These are phyloP conservation scores for Hyparrhenia diplandra DNA, from an alignment of 176 grass and related monocot species.

Conservation along the genomic window DNA sequence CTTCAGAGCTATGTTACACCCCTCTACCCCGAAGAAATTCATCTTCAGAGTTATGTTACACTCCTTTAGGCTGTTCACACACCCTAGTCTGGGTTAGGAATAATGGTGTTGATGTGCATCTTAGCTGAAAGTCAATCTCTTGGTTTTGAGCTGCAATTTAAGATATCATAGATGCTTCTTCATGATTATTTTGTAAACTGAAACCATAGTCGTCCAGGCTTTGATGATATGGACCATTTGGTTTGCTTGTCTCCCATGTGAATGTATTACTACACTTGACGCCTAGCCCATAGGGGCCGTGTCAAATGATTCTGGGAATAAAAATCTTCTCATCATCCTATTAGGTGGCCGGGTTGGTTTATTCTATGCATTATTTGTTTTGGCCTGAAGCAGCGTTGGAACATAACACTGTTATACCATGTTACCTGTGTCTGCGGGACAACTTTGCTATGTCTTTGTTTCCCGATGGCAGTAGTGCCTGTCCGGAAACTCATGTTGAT, in stretches of 20 bases:
- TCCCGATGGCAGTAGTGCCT: not conserved
- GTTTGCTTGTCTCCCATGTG: conserved; percentile 8
- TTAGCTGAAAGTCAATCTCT: not conserved
- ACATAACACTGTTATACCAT: not conserved
- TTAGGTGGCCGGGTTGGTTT: not conserved
- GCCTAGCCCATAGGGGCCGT: not conserved
- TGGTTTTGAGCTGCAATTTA: not conserved
- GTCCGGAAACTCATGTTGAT: not conserved
- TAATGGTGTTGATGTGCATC: not conserved
- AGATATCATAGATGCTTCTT: not conserved
- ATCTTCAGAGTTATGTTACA: too few relatives aligned
- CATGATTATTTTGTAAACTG: not conserved
- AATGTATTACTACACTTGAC: conserved; percentile 9
- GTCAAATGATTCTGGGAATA: conserved; percentile 1
- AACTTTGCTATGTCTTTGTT: not conserved
- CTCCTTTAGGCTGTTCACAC: not conserved
- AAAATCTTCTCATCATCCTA: not conserved
- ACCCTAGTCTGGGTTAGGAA: not conserved
- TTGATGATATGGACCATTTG: conserved; percentile 8
- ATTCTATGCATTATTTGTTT: conserved; percentile 7
- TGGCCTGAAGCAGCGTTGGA: not conserved
- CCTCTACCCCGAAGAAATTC: too few relatives aligned
- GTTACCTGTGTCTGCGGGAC: not conserved
- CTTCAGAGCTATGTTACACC: not conserved
- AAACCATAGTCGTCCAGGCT: not conserved